Base-by-base conservation (phyloP, 1,139 yeast species). In the Pichia sp. region DNA sequence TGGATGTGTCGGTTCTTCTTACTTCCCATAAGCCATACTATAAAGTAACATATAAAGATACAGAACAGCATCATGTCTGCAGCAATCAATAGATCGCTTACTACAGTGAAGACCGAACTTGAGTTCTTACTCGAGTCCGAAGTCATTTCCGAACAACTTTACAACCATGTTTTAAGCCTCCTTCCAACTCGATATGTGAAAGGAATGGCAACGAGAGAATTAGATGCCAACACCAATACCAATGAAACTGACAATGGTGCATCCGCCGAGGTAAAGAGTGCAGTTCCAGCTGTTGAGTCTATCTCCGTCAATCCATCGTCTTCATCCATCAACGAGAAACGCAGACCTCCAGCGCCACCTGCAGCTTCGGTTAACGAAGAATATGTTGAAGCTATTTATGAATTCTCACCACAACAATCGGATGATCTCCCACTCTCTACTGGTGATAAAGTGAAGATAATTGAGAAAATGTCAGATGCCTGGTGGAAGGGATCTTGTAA, bases 401-500 rank as follows among this genome's bases (percentile, higher is more conserved):
- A 34, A 25, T 39, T 29, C 20, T 12, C 13, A 15, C 42, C 42
- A 12, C 42, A 39, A 27, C 39, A 39, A 27, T 5, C 32, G 18
- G 42, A 82, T 58, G 86, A 77, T 49, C 33, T 39, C 17, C 22
- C 13, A 15, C 16, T 37, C 3, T 87, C 77, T 58, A 59, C 59
- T 7, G 96, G 93, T 33, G 91, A 81, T 45, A 74, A 71, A 51
- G 59, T 91, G 37, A 72, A 72, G 27, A 72, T 91, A 7, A 44
- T 74, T 6, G 95, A 87, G 54, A 85, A 77, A 55, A 68, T 82
- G 41, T 84, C 93, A 16, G 70, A 72, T 27, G 93, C 87, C 56
- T 88, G 98, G 97, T 87, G 93, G 86, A 80, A 75, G 56, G 97
- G 98, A 29, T 46, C 59, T 27, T 56, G 65, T 12, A 69, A 73